Percentiles rank a stretch among this genome's conserved stretches.
These are phyloP conservation scores for Phialocephala subalpina DNA, from an alignment of 2,329 filamentous ascomycete genomes.

Conservation along the genomic window DNA sequence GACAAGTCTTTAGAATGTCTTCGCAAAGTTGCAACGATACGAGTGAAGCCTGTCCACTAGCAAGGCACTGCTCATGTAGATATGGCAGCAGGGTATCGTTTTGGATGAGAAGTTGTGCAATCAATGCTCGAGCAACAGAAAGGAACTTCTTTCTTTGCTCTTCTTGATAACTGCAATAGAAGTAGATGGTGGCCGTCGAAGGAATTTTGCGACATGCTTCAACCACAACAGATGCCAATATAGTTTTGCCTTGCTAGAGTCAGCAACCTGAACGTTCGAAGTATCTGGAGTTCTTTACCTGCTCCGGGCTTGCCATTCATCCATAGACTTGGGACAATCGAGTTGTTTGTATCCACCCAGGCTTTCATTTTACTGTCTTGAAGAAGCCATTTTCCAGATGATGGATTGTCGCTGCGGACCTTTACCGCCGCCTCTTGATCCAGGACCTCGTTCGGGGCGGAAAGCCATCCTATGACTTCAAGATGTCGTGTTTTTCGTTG, in stretches of 20 bases:
- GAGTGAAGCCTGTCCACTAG: constrained; percentile 43
- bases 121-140: constrained; percentile 43
- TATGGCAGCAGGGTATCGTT: constrained; percentile 41
- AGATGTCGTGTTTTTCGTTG: constrained; percentile 31
- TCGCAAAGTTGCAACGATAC: constrained; percentile 38
- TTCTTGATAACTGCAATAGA: constrained; percentile 50
- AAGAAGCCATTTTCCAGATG: constrained; percentile 45
- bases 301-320: constrained; percentile 50
- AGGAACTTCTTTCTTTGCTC: constrained; percentile 43
- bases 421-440: constrained; percentile 36
- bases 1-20: constrained; percentile 45
- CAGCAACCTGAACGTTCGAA: background rate
- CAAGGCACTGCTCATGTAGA: constrained; percentile 44
- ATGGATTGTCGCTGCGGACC: constrained; percentile 23
- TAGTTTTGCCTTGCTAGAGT: constrained; percentile 45
- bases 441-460: constrained; percentile 15
- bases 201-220: constrained; percentile 39
- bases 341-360: constrained; percentile 30
- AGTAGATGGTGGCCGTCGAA: constrained; percentile 42
- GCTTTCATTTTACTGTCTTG: constrained; percentile 31
- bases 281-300: constrained; percentile 36
- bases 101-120: constrained; percentile 47
- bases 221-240: constrained; percentile 49
- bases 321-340: constrained; percentile 45
- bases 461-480: constrained; percentile 35